Evolutionary conservation across 306 rosid species (phyloP), one percentile per base, ranked within the genome.

Genomic region (Notholithocarpus densiflorus): DNA sequence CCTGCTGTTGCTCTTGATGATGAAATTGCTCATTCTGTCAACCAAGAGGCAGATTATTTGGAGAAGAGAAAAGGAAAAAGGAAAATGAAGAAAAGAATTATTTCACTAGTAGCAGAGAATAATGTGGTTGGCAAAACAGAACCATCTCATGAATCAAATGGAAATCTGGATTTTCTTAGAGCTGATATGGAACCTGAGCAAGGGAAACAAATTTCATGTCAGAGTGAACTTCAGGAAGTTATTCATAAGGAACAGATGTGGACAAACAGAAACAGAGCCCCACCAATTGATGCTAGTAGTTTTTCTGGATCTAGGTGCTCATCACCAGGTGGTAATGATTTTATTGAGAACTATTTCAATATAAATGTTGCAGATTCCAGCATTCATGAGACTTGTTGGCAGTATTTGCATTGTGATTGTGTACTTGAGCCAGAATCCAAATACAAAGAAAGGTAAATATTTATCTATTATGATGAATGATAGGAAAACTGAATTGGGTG

Each of bases 321-420:
- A 70, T 56, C 79, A 52, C 55, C 43, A 52, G 81, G 27, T 73
- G 80, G 68, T 71, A 84, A 87, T 77, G 87, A 76, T 62, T 86
- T 85, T 61, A 80, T 95, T 77, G 85, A 74, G 79, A 77, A 81
- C 51, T 89, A 89, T 88, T 95, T 95, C 85, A 89, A 88, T 88
- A 19, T 80, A 70, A 84, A 71, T 77, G 73, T 93, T 72, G 98
- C 93, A 11, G 92, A 95, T 73, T 85, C 82, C 23, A 83, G 79
- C 81, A 85, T 81, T 83, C 86, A 81, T 24, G 99, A 95, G 79
- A 83, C 76, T 71, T 93, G 93, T 86, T 75, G 54, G 79, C 89
- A 71, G 81, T 90, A 80, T 71, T 75, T 89, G 70, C 77, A 77
- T 56, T 89, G 98, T 81, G 75, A 71, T 69, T 92, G 90, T 85